Evolutionary conservation across 2,329 filamentous ascomycete genomes (phyloP).

Genomic region (Xylariaceae sp.): DNA sequence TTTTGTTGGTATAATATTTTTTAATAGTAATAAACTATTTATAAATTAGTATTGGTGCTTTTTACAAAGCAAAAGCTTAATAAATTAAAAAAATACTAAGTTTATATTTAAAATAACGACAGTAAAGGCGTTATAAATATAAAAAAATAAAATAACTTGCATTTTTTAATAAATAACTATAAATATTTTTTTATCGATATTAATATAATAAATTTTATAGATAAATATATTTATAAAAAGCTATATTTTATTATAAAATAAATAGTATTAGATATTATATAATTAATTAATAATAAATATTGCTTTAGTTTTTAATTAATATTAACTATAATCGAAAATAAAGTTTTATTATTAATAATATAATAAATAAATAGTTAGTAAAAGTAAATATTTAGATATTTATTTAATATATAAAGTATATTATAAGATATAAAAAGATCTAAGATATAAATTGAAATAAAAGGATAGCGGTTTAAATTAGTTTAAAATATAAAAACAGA

Average conservation of each 20-base stretch:
- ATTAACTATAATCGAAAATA: neutral
- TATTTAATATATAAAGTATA: neutral
- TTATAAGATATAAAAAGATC: neutral
- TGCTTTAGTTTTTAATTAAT: neutral
- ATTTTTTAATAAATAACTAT: neutral
- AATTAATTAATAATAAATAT: neutral
- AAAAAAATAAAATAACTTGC: neutral
- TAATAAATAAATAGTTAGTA: neutral
- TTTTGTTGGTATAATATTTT: neutral
- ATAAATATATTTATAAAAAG: too few relatives aligned
- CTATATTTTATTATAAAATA: neutral
- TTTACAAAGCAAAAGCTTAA: neutral
- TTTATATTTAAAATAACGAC: neutral
- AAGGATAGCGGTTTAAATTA: neutral
- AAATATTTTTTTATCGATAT: too few relatives aligned
- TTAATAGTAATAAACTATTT: neutral
- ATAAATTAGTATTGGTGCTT: neutral
- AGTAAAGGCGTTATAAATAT: slow-evolving; percentile 1
- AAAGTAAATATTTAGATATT: too few relatives aligned
- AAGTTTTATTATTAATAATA: neutral
- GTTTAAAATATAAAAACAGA: too few relatives aligned
- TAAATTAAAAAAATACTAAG: neutral
- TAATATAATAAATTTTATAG: too few relatives aligned
- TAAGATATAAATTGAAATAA: neutral
- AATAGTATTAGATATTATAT: neutral